Base-by-base conservation (phyloP, 108 stramenopile species). In the Cyclostephanos tholiformis region DNA sequence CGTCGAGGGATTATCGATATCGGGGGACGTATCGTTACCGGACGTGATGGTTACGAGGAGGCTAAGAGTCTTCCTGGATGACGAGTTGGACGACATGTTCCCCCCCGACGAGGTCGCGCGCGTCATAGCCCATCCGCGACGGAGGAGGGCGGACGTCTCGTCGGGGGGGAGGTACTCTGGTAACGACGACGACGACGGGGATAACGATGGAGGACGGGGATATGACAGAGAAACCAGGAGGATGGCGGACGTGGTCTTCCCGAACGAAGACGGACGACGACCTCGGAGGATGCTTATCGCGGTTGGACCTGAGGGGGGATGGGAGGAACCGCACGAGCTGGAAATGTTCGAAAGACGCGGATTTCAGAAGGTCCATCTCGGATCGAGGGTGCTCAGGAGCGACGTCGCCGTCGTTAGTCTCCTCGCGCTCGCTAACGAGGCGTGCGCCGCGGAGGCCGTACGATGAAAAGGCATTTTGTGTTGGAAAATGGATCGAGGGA, bases 271-370 rank as follows among this genome's bases (percentile, higher is more conserved):
- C 23, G 39, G 41, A 57, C 59, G 63, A 4, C 57, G 69, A 50
- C 82, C 74, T 20, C 75, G 85, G 7, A 76, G 67, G 55, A 79
- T 94, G 3, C 66, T 94, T 14, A 62, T 94, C 44, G 93, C 93
- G 11, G 89, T 94, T 5, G 69, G 97, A 10, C 97, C 97, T 0
- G 97, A 98, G 76, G 96, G 97, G 20, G 97, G 97, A 1, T 98
- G 96, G 96, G 86, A 81, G 14, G 96, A 96, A 63, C 92, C 92
- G 0, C 57, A 86, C 51, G 96, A 98, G 78, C 67, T 97, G 46
- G 90, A 91, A 20, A 59, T 80, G 65, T 90, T 97, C 60, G 29
- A 59, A 22, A 44, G 72, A 16, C 59, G 65, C 16, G 95, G 91
- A 4, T 97, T 97, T 71, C 87, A 94, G 71, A 87, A 94, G 78